These are phyloP conservation scores for Plenodomus tracheiphilus DNA, from an alignment of 2,329 filamentous ascomycete genomes.

Conservation along the genomic window DNA sequence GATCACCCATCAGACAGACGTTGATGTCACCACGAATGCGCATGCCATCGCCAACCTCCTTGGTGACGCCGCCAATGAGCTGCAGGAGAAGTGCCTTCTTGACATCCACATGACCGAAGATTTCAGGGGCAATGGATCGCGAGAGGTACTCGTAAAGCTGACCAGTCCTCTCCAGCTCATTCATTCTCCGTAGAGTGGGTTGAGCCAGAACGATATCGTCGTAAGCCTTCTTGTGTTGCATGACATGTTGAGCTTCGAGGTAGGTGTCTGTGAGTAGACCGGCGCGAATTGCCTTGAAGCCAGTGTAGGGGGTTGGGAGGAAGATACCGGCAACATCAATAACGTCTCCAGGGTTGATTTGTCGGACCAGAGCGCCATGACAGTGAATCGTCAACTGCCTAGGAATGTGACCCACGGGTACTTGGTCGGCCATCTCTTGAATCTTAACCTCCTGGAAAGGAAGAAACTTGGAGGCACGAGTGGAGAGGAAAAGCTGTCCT, in stretches of 20 bases:
- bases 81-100: conserved; percentile 97
- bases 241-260: conserved; percentile 88
- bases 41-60: conserved; percentile 98
- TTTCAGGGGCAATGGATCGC: conserved; percentile 95
- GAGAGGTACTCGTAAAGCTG: conserved; percentile 95
- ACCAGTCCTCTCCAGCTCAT: conserved; percentile 79
- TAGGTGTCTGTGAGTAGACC: conserved; percentile 97
- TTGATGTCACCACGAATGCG: conserved; percentile 99
- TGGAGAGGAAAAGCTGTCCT: conserved; percentile 90
- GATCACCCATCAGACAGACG: conserved; percentile 98
- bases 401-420: conserved; percentile 96
- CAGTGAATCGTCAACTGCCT: conserved; percentile 87
- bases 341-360: conserved; percentile 90
- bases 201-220: conserved; percentile 86
- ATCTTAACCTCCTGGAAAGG: conserved; percentile 99
- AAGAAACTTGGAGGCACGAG: conserved; percentile 93
- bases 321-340: conserved; percentile 95
- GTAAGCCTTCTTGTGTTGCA: conserved; percentile 98
- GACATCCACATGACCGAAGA: conserved; percentile 93
- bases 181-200: conserved; percentile 78
- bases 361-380: conserved; percentile 81
- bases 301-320: conserved; percentile 96
- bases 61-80: conserved; percentile 92
- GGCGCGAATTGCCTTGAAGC: conserved; percentile 94
- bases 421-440: conserved; percentile 98